Evolutionary conservation across 345 rosid species (phyloP), one percentile per base, ranked within the genome.

Genomic region (Syzygium aromaticum): DNA sequence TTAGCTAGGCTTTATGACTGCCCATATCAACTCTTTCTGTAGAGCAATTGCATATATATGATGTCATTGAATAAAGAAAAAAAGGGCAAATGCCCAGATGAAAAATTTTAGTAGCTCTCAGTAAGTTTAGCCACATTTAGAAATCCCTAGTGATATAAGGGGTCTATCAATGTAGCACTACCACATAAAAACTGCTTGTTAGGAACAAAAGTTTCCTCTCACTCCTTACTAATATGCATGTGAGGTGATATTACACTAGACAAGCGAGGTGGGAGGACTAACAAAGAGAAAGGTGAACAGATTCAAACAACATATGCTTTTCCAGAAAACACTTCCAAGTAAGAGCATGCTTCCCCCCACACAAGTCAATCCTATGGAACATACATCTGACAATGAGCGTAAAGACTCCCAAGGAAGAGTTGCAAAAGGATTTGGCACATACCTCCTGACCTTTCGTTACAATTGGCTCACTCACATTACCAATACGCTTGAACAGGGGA

Each of bases 401-500:
- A 73, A 77, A 56, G 51, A 51, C 9, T 38, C 3, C 28, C 14
- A n/a, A 23, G 82, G 56, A 28, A 49, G 61, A 57, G 33, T 64
- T 11, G 27, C 53, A 57, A 43, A 87, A 86, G 30, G 61, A 57
- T 78, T 63, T 9, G 77, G 84, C 49, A 52, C 85, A 84, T 90
- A 98, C 99, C 98, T 98, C 99, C 87, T 98, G 98, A 90, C 97
- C 86, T 92, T 96, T 96, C 22, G 89, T 91, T 86, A 96, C 96
- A 86, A 96, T 97, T 77, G 99, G 99, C 88, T 98, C 97, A 87
- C 99, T 95, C 77, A 92, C 85, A 86, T 94, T 96, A 87, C 93
- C 86, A 40, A 93, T 64, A 53, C 91, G 99, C 91, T 92, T 96
- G 93, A 96, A 93, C 83, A 92, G 84, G 87, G 96, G 96, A 92